phyloP scores from a whole-genome alignment of 2,329 filamentous ascomycete species.

The Scedosporium dehoogii region DNA sequence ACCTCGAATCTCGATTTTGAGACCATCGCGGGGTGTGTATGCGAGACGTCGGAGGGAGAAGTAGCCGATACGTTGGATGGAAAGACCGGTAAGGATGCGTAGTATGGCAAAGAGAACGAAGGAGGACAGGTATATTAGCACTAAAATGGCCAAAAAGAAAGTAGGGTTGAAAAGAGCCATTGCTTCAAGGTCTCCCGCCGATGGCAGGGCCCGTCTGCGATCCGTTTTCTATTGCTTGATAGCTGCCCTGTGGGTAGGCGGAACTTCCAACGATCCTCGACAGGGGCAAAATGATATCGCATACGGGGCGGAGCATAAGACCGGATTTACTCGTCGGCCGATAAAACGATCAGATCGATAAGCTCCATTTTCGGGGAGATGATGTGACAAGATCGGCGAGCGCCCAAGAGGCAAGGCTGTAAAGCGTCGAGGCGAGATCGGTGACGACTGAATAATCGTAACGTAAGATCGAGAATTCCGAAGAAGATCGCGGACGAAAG shows the following conservation, averaged over 20 bases:
- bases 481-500: background rate
- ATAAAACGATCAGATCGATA: background rate
- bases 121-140: slow-evolving; percentile 80
- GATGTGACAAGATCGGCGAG: background rate
- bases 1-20: slow-evolving; percentile 81
- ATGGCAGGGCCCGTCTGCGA: background rate
- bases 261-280: background rate
- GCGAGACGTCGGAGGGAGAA: slow-evolving; percentile 84
- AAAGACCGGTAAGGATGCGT: slow-evolving; percentile 85
- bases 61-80: slow-evolving; percentile 91
- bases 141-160: slow-evolving; percentile 75
- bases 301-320: background rate
- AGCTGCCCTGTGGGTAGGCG: background rate
- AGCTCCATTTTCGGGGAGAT: background rate
- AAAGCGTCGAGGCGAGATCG: background rate
- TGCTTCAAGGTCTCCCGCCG: background rate
- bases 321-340: background rate
- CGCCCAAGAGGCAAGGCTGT: background rate
- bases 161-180: slow-evolving; percentile 65
- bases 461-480: background rate
- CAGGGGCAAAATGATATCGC: background rate
- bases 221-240: background rate
- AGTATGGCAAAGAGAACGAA: slow-evolving; percentile 91
- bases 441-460: background rate
- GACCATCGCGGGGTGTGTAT: slow-evolving; percentile 79